Evolutionary conservation across 768 basidiomycete genomes (phyloP).

Genomic region (Trametes meyenii): DNA sequence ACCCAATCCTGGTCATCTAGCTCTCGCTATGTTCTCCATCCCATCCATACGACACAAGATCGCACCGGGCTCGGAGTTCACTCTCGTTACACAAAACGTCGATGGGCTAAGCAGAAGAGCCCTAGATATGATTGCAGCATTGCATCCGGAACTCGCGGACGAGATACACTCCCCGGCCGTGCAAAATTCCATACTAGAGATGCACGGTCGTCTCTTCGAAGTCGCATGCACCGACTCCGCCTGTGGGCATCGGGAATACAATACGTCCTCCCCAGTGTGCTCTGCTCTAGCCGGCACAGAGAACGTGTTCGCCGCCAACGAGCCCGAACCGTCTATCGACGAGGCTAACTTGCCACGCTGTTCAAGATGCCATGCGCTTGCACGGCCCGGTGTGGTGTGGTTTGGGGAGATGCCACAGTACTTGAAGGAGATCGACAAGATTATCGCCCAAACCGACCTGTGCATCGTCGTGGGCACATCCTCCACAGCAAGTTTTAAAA

Average conservation of each 20-base stretch:
- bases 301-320: constrained; percentile 32
- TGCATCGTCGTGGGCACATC: constrained; percentile 45
- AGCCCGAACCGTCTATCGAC: constrained; percentile 36
- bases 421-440: constrained; percentile 33
- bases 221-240: constrained; percentile 47
- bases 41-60: constrained; percentile 41
- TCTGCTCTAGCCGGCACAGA: constrained; percentile 28
- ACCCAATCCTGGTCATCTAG: constrained; percentile 60
- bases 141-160: constrained; percentile 4
- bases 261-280: constrained; percentile 32
- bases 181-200: constrained; percentile 45
- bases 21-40: constrained; percentile 50
- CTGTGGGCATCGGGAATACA: constrained; percentile 46
- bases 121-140: constrained; percentile 31
- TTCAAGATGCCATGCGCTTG: constrained; percentile 34
- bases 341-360: constrained; percentile 36
- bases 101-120: constrained; percentile 53
- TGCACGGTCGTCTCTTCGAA: constrained; percentile 65
- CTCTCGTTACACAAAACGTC: constrained; percentile 65
- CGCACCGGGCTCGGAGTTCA: constrained; percentile 47
- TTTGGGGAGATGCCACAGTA: constrained; percentile 40
- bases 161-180: constrained; percentile 8
- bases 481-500: constrained; percentile 35
- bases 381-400: constrained; percentile 47
- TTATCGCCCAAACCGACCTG: constrained; percentile 37